Evolutionary conservation across 352 stramenopile genomes (phyloP).

Genomic region (Globisporangium radiosum): DNA sequence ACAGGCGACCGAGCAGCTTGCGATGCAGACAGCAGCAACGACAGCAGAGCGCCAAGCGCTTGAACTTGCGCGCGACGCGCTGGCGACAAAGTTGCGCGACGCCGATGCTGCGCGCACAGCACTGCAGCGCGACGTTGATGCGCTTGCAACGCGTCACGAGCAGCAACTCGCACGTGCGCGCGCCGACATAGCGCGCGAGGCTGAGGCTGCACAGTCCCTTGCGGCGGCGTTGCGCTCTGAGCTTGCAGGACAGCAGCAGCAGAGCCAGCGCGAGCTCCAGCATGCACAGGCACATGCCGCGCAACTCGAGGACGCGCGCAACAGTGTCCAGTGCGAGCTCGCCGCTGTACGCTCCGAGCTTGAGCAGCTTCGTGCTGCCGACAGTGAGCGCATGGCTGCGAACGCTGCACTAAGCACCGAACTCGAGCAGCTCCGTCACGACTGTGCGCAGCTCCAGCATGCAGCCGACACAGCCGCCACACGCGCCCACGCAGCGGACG

Average conservation of each 20-base stretch:
- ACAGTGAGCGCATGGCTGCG: not conserved
- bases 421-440: slow-evolving; percentile 22
- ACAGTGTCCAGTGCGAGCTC: slow-evolving; percentile 18
- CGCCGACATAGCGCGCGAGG: slow-evolving; percentile 15
- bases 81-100: slow-evolving; percentile 13
- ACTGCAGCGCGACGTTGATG: slow-evolving; percentile 41
- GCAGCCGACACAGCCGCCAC: slow-evolving; percentile 35
- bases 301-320: slow-evolving; percentile 18
- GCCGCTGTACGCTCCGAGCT: not conserved
- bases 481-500: slow-evolving; percentile 20
- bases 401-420: not conserved
- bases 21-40: slow-evolving; percentile 16
- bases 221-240: no score
- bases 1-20: slow-evolving; percentile 23
- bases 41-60: slow-evolving; percentile 21
- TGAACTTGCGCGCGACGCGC: slow-evolving; percentile 22
- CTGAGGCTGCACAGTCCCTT: not conserved
- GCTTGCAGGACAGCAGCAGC: slow-evolving; percentile 1
- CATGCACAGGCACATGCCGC: not conserved
- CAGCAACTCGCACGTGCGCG: slow-evolving; percentile 32
- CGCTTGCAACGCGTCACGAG: slow-evolving; percentile 42
- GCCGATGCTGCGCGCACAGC: slow-evolving; percentile 25
- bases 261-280: slow-evolving; percentile 9
- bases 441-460: slow-evolving; percentile 23
- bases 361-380: not conserved